A percentile compares a stretch with the other conserved stretches of the same genome.
Conservation (phyloP, 768 basidiomycete genomes). For the Kwoniella botswanensis region DNA sequence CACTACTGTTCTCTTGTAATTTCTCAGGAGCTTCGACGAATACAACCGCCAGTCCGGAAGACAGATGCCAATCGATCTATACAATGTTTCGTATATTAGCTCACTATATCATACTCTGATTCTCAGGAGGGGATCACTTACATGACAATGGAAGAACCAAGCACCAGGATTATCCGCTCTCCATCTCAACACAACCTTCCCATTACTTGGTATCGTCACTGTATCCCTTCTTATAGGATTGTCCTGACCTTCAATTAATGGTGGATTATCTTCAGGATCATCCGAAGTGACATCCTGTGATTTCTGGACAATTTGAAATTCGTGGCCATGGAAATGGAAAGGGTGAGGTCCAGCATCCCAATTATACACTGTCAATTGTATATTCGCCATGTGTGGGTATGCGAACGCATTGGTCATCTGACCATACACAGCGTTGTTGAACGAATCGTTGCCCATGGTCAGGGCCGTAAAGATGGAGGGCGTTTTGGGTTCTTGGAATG, state of each 20-base stretch:
- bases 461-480: conserved; percentile 78
- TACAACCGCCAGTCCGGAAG: conserved; percentile 75
- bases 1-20: conserved; percentile 64
- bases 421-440: conserved; percentile 74
- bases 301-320: conserved; percentile 78
- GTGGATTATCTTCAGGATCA: conserved; percentile 80
- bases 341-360: conserved; percentile 55
- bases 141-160: conserved; percentile 69
- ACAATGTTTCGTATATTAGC: neutral
- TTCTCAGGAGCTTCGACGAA: conserved; percentile 80
- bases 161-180: conserved; percentile 91
- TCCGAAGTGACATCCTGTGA: conserved; percentile 69
- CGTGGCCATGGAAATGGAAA: conserved; percentile 88
- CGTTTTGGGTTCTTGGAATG: conserved; percentile 63
- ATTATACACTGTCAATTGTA: conserved; percentile 70
- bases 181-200: conserved; percentile 75
- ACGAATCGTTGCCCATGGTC: conserved; percentile 69
- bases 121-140: conserved; percentile 21
- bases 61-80: conserved; percentile 57
- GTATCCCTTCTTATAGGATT: conserved; percentile 94
- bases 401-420: conserved; percentile 70
- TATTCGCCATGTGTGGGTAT: conserved; percentile 72
- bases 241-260: conserved; percentile 72
- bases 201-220: conserved; percentile 71
- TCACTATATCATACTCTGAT: neutral